Evolutionary conservation across 2,329 filamentous ascomycete species (phyloP), one percentile per base, ranked within the genome.

Genomic region (Thielaviopsis populi): DNA sequence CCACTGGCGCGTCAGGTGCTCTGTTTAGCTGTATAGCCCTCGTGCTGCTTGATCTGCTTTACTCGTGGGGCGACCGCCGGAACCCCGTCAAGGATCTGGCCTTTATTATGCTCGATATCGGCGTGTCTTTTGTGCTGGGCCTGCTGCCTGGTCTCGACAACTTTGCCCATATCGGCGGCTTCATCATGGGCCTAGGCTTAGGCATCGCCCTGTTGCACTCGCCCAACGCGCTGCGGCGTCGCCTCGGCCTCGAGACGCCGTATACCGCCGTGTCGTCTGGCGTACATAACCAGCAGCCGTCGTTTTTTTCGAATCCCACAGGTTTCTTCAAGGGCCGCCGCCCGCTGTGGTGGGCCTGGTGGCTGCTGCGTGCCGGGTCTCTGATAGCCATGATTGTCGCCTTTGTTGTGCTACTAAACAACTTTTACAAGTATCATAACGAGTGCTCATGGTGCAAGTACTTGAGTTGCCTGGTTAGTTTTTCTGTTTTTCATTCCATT

Each of bases 301-400:
- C 68, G 0, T 84, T 87, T 68, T 71, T 83, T 64, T 83, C 84
- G 69, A 83, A 81, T 65, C 83, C 87, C 0, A 72, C 85, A 3
- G 85, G 83, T 5, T 96, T 96, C 75, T 97, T 97, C 77, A 92
- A 91, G 73, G 90, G 89, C 22, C 83, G 94, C 19, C 96, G 95
- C 73, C 87, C 88, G 24, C 79, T 96, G 7, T 99, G 94, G 94
- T 99, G 94, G 94, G 87, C 78, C 5, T 99, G 94, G 94, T 97
- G 92, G 92, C 74, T 96, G 24, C 80, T 97, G 33, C 83, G 94
- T 19, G 88, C 82, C 0, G 89, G 81, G 0, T 86, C 87, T 27
- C 76, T 99, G 61, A 81, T 96, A 7, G 81, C 85, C n/a, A 87
- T 91, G 41, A 78, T 96, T 42, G 81, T 95, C 48, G 86, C 87